Conservation (phyloP, 306 rosid genomes). For the Vigna trinervia region DNA sequence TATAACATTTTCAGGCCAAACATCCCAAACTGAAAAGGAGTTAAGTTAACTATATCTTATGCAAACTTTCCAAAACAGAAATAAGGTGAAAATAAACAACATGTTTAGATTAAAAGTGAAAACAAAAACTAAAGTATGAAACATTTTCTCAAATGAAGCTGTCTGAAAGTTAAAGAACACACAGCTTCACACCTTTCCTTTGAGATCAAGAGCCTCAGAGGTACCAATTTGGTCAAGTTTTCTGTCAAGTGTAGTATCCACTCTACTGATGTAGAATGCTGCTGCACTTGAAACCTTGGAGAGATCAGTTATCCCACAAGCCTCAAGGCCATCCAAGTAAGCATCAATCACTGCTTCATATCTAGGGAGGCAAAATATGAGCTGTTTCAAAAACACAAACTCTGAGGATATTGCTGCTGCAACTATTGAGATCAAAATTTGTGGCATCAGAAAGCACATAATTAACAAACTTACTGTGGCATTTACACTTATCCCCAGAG, state of each 20-base stretch:
- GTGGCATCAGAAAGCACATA: constrained; percentile 20
- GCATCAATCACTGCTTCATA: constrained; percentile 90
- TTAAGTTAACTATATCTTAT: not conserved
- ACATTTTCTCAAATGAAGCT: not conserved
- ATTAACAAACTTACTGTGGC: constrained; percentile 73
- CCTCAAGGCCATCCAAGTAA: constrained; percentile 94
- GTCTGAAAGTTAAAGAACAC: not conserved
- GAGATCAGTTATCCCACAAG: constrained; percentile 69
- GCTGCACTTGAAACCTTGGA: constrained; percentile 88
- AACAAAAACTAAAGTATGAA: not conserved
- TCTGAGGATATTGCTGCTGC: constrained; percentile 24
- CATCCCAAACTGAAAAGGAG: not conserved
- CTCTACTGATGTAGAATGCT: constrained; percentile 95
- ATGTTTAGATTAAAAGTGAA: not conserved
- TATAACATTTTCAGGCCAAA: constrained; percentile 1
- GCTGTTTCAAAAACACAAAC: constrained; percentile 58
- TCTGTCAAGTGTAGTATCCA: constrained; percentile 75
- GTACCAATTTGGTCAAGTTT: constrained; percentile 80
- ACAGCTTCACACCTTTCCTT: constrained; percentile 68
- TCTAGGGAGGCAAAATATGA: constrained; percentile 77
- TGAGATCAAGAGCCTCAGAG: constrained; percentile 79
- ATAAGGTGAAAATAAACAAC: not conserved
- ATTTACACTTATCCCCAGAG: constrained; percentile 88
- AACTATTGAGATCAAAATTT: constrained; percentile 9
- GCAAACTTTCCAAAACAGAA: not conserved